Evolutionary conservation across 257 asterid genomes (phyloP).

Genomic region (Catharanthus roseus): DNA sequence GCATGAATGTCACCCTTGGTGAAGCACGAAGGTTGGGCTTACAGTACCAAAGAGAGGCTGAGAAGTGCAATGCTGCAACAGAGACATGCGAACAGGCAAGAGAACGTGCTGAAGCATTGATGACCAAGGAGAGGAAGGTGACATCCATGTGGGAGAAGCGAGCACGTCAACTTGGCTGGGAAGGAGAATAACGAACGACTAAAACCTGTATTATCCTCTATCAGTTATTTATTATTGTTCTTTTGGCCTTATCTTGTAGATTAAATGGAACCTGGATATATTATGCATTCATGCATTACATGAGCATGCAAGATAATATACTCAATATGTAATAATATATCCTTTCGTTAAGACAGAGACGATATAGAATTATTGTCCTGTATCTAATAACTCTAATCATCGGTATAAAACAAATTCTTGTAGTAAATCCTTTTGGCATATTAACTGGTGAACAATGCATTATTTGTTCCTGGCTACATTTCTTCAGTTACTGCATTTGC

Average conservation of each 20-base stretch:
- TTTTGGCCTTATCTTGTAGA: background rate
- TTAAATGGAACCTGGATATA: background rate
- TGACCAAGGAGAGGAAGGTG: conserved; percentile 58
- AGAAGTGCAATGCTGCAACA: conserved; percentile 52
- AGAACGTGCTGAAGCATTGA: conserved; percentile 45
- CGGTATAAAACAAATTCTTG: conserved; percentile 1
- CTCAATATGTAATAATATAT: background rate
- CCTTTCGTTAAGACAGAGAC: background rate
- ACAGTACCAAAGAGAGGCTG: conserved; percentile 51
- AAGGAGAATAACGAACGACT: background rate
- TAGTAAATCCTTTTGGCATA: background rate
- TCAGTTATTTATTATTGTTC: background rate
- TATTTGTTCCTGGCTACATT: background rate
- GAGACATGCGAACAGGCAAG: conserved; percentile 58
- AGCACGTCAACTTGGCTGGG: conserved; percentile 4
- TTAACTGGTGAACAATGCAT: background rate
- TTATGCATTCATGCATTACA: background rate
- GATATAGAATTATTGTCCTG: background rate
- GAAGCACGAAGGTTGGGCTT: conserved; percentile 37
- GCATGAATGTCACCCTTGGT: conserved; percentile 58
- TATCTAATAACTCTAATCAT: background rate
- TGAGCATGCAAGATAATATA: background rate
- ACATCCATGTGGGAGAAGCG: conserved; percentile 52
- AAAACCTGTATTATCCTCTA: background rate
- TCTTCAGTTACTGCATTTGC: background rate